Evolutionary conservation across 2,329 filamentous ascomycete species (phyloP).

Genomic region (Ascocoryne sarcoides): DNA sequence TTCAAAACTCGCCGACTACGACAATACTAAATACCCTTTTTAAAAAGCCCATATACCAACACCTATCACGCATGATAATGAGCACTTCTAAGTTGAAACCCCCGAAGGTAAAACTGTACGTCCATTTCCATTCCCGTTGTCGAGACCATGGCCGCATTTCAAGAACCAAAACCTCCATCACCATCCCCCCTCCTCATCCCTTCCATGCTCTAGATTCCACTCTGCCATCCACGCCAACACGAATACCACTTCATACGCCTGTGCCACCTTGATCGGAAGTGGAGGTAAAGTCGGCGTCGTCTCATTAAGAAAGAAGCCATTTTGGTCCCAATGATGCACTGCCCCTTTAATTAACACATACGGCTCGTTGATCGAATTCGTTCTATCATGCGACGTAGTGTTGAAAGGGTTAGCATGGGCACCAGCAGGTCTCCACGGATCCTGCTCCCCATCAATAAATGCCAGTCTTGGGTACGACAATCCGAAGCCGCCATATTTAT

Average conservation of each 20-base stretch:
- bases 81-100: too few species aligned
- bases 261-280: constrained; percentile 46
- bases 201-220: constrained; percentile 36
- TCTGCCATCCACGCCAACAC: constrained; percentile 60
- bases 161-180: too few species aligned
- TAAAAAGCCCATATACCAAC: too few species aligned
- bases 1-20: too few species aligned
- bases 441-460: constrained; percentile 66
- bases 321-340: constrained; percentile 77
- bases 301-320: constrained; percentile 55
- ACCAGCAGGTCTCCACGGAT: constrained; percentile 71
- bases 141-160: too few species aligned
- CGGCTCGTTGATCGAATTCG: constrained; percentile 56
- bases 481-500: constrained; percentile 66
- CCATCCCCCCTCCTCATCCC: too few species aligned
- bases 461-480: constrained; percentile 67
- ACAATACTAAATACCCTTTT: too few species aligned
- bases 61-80: too few species aligned
- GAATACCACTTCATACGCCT: constrained; percentile 49
- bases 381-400: constrained; percentile 42
- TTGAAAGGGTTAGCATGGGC: constrained; percentile 49
- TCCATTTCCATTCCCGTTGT: too few species aligned
- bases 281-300: constrained; percentile 43
- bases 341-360: constrained; percentile 65
- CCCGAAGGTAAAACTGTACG: too few species aligned